Base-by-base conservation (phyloP, 164 flowering plant species). In the Berberis vulgaris region DNA sequence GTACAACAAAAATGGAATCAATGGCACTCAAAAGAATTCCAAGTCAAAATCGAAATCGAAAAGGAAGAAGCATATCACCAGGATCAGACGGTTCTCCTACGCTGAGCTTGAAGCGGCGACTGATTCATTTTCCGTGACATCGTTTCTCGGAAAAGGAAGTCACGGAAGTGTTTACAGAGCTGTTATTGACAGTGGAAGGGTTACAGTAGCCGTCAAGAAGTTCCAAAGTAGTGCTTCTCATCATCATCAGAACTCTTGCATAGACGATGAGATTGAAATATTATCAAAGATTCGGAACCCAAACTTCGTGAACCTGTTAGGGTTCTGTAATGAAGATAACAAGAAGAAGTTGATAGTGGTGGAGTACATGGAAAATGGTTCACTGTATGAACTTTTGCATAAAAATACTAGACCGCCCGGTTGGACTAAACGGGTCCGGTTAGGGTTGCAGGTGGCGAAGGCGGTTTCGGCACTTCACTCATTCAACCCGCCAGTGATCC, bases 71-170 rank as follows among this genome's bases (percentile, higher is more conserved):
- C 41, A n/a, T 41, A 47, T 49, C 5, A 38, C 38, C 13, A 62
- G 63, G 55, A 56, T 84, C 69, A 69, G 69, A 11, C 45, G 71
- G 26, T 85, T 84, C 65, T 66, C 74, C 3, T 83, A 68, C 75
- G 49, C 75, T 8, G 88, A 85, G 7, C 88, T 92, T 40, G 78
- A 82, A 52, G 56, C 80, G 7, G 83, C 91, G 45, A 90, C 98
- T n/a, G 55, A 65, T 7, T 76, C 73, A 9, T 93, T 93, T 81
- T 85, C 97, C 7, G 55, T 77, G 0, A 68, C 68, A 2, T 69
- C 61, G 56, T 83, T 90, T 55, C 89, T 93, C 12, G 97, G 98
- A 1, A 88, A 82, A 60, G 98, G 98, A 55, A 90, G 96, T 71
- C 92, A 92, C 60, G 95, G 95, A 47, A 74, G 73, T 57, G 96